A percentile compares a stretch with the other conserved stretches of the same genome.
These are phyloP conservation scores for Fusarium algeriense DNA, from an alignment of 2,329 filamentous ascomycete genomes.

Conservation along the genomic window DNA sequence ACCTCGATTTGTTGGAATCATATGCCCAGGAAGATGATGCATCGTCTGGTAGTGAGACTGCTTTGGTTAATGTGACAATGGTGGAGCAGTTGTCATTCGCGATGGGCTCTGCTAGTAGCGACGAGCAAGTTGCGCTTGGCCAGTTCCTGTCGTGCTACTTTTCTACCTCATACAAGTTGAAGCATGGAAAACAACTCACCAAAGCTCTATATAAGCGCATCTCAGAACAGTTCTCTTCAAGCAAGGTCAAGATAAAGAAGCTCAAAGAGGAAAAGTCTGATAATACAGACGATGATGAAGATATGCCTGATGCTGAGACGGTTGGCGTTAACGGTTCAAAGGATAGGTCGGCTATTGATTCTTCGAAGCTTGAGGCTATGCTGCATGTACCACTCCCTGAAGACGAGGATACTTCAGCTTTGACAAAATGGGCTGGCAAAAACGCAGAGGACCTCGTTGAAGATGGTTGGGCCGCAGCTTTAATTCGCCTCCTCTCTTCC, in stretches of 20 bases:
- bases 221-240: conserved; percentile 48
- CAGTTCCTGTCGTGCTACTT: conserved; percentile 71
- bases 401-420: conserved; percentile 64
- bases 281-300: conserved; percentile 30
- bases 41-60: conserved; percentile 53
- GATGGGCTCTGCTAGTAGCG: conserved; percentile 62
- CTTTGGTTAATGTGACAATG: conserved; percentile 76
- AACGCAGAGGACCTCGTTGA: conserved; percentile 83
- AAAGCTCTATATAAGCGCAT: conserved; percentile 50
- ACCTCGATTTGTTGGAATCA: conserved; percentile 77
- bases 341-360: conserved; percentile 45
- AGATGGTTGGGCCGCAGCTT: conserved; percentile 76
- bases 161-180: conserved; percentile 63
- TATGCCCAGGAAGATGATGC: conserved; percentile 48
- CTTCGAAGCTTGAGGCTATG: conserved; percentile 63
- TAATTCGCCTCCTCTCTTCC: conserved; percentile 83
- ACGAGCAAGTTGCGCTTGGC: conserved; percentile 62
- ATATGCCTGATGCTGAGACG: conserved; percentile 33
- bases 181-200: conserved; percentile 55
- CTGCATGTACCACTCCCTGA: conserved; percentile 63
- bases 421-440: conserved; percentile 78
- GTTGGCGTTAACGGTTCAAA: conserved; percentile 1
- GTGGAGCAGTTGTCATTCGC: conserved; percentile 83
- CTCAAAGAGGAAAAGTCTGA: conserved; percentile 33
- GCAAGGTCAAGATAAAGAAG: conserved; percentile 43